These are phyloP conservation scores for Phytophthora cactorum DNA, from an alignment of 352 stramenopile genomes.

Conservation along the genomic window DNA sequence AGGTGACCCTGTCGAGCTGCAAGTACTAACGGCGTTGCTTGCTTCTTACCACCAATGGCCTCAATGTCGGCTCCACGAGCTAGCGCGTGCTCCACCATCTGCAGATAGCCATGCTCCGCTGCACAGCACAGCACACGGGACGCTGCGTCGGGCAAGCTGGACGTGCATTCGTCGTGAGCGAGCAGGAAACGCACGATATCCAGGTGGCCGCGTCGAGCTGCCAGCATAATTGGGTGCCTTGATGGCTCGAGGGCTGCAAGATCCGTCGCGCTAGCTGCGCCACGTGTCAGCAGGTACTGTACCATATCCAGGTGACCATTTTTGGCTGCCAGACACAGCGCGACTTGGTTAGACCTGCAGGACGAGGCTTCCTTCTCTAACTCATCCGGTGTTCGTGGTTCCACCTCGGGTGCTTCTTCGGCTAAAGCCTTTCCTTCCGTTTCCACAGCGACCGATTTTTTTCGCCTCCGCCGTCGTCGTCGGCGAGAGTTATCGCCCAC, in stretches of 20 bases:
- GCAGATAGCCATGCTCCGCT: conserved; percentile 53
- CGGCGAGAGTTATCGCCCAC: conserved; percentile 14
- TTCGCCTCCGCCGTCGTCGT: conserved; percentile 27
- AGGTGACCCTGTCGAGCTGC: conserved; percentile 55
- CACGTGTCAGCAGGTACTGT: conserved; percentile 42
- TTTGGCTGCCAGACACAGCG: conserved; percentile 55
- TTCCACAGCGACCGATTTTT: conserved; percentile 30
- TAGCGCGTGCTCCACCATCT: conserved; percentile 60
- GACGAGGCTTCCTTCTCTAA: conserved; percentile 32
- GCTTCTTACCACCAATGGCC: conserved; percentile 37
- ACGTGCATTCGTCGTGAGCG: conserved; percentile 37
- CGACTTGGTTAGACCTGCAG: conserved; percentile 39
- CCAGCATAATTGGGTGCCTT: conserved; percentile 50
- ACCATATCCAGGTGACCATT: conserved; percentile 64
- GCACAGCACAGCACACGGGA: conserved; percentile 53
- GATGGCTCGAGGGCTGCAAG: conserved; percentile 35
- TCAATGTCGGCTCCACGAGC: conserved; percentile 49
- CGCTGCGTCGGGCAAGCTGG: conserved; percentile 43
- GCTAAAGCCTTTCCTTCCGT: conserved; percentile 14
- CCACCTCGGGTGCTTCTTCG: conserved; percentile 19
- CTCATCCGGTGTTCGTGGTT: conserved; percentile 25
- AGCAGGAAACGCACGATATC: conserved; percentile 56
- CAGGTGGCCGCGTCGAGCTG: conserved; percentile 49
- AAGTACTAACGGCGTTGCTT: conserved; percentile 54
- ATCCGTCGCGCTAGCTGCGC: conserved; percentile 25